Base-by-base conservation (phyloP, 208 protist genomes). In the Naegleria gruberi region DNA sequence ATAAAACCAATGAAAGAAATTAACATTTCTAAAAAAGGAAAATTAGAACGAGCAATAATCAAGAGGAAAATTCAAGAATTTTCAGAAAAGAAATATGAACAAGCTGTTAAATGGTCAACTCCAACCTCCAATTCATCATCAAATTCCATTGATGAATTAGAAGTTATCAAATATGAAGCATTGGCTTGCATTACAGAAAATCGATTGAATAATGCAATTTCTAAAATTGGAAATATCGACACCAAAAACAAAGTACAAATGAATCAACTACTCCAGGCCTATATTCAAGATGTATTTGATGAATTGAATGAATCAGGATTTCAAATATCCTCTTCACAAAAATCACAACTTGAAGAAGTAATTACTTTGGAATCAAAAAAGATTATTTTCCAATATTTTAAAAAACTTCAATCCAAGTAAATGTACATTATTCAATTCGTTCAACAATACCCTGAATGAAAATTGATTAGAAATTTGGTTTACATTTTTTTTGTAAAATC, bases 151-250 rank as follows among this genome's bases (percentile, higher is more conserved):
- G 6, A 6, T 17, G 26, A 41, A 44, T 41, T 26, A n/a, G 77
- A 44, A 3, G 23, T 83, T 1, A 44, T 41, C 15, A 26, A 43
- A 4, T 83, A 43, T 44, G 77, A 83, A 44, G 19, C 34, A 4
- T 10, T 41, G 34, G 8, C 30, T 42, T 83, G 19, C 10, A 23
- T 83, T 7, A 83, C 77, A 6, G 15, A 26, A 23, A 41, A 83
- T 43, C n/a, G 77, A 83, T 83, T 83, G 37, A 43, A 83, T 4
- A 83, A 83, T 83, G 77, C 37, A 12, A 83, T 83, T 44, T 83
- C 77, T 41, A 83, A 83, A 44, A 41, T 83, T 83, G 77, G 77
- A 83, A 23, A n/a, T 0, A 41, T 44, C 44, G 6, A 83, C 44
- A 26, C n/a, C 10, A 83, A 83, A 26, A 42, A 83, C 12, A 83